Evolutionary conservation across 2,329 filamentous ascomycete species (phyloP).

Genomic region (Sporothrix globosa): DNA sequence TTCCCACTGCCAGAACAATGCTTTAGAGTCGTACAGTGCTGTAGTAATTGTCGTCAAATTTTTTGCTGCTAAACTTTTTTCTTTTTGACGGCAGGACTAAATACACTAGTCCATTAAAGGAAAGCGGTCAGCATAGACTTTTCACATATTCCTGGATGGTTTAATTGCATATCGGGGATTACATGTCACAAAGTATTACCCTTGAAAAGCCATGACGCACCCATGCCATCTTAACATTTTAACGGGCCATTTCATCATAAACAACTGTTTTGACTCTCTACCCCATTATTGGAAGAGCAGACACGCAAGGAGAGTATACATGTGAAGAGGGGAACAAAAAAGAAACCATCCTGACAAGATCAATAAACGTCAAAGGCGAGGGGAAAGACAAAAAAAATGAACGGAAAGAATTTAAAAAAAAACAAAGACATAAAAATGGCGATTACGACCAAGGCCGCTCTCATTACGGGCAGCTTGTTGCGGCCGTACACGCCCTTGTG

Average conservation of each 20-base stretch:
- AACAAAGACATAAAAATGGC: conserved; percentile 13
- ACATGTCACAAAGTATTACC: background rate
- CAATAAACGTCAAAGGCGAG: conserved; percentile 24
- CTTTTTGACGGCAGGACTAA: conserved; percentile 28
- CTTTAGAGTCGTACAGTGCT: background rate
- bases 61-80: conserved; percentile 28
- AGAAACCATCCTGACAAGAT: conserved; percentile 32
- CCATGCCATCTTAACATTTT: background rate
- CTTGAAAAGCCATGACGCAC: background rate
- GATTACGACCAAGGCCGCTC: conserved; percentile 7
- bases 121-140: conserved; percentile 26
- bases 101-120: background rate
- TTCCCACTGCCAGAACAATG: background rate
- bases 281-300: conserved; percentile 6
- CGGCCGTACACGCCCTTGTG: background rate
- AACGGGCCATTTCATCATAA: conserved; percentile 8
- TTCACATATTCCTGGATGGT: background rate
- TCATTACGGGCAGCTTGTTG: background rate
- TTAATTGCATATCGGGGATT: conserved; percentile 14
- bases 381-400: background rate
- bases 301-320: conserved; percentile 26
- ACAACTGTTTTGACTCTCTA: conserved; percentile 19
- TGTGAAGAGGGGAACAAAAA: conserved; percentile 23
- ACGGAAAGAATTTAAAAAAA: background rate
- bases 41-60: conserved; percentile 21